These are phyloP conservation scores for Lathyrus oleraceus DNA, from an alignment of 306 rosid genomes.

Conservation along the genomic window DNA sequence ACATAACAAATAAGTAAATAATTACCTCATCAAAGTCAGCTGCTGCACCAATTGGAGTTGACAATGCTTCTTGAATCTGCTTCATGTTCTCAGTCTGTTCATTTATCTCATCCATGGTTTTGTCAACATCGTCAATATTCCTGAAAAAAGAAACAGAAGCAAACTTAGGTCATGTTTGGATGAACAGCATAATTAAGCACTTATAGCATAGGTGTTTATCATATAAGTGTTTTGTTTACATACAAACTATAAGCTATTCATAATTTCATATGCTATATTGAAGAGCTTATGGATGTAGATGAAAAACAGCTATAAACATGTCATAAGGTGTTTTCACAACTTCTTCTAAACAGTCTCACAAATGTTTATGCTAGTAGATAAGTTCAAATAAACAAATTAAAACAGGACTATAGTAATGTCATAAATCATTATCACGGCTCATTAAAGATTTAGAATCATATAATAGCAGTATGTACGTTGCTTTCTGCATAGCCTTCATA, in stretches of 20 bases:
- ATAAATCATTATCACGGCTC: neutral
- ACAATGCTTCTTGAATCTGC: conserved; percentile 94
- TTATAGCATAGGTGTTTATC: neutral
- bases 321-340: too few relatives aligned
- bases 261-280: neutral
- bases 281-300: neutral
- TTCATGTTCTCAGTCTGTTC: conserved; percentile 99
- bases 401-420: neutral
- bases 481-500: conserved; percentile 99
- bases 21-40: conserved; percentile 97
- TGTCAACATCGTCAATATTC: conserved; percentile 95
- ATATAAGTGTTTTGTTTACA: neutral
- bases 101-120: conserved; percentile 98
- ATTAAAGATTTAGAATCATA: neutral
- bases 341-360: neutral
- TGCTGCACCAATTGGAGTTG: conserved; percentile 83
- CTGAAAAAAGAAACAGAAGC: conserved; percentile 41
- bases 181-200: neutral
- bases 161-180: neutral
- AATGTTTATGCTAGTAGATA: neutral
- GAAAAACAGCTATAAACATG: neutral
- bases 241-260: neutral
- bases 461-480: conserved; percentile 61
- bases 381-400: neutral
- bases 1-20: conserved; percentile 22